Base-by-base conservation (phyloP, 73 alveolate genomes). In the Paramecium sonneborni region DNA sequence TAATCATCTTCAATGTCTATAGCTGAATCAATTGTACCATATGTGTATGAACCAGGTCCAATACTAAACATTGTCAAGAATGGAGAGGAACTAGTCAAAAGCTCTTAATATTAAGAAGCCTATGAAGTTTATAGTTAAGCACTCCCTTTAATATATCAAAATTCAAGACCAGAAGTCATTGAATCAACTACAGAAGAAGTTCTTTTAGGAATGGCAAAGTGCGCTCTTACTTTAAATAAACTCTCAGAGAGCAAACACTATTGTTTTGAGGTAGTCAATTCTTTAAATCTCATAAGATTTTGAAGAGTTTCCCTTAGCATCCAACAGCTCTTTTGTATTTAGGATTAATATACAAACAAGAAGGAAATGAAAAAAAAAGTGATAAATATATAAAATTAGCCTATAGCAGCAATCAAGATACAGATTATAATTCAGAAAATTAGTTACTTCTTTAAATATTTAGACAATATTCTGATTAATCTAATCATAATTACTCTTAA, bases 191-290 rank as follows among this genome's bases (percentile, higher is more conserved):
- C 84, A 62, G 28, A 24, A 52, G 84, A 62, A 23, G 84, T 62
- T 62, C 84, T 62, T 62, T 26, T 62, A 62, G 84, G 84, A 62
- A 23, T 62, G 39, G 84, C 84, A 2, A 62, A 62, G 24, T 62
- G 84, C 24, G 48, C 84, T 30, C 39, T 62, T 23, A 30, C 84
- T 30, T 62, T 62, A 28, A 30, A 62, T 30, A 62, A 62, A 62
- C 44, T 30, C 46, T 30, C 39, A 14, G 84, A 62, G 12, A 62
- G 84, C 52, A 62, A 62, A 26, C 84, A 62, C 24, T 62, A 62
- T 32, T 62, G 84, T 62, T 62, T 30, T 62, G 84, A 62, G 44
- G 84, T 62, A 62, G 32, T 30, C 24, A 26, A 12, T 30, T 30
- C 44, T 26, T 62, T 30, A 21, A 62, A 32, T 62, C 12, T 5